A percentile compares a stretch with the other conserved stretches of the same genome.
Conservation (phyloP, 306 rosid genomes). For the Dalbergia cochinchinensis region DNA sequence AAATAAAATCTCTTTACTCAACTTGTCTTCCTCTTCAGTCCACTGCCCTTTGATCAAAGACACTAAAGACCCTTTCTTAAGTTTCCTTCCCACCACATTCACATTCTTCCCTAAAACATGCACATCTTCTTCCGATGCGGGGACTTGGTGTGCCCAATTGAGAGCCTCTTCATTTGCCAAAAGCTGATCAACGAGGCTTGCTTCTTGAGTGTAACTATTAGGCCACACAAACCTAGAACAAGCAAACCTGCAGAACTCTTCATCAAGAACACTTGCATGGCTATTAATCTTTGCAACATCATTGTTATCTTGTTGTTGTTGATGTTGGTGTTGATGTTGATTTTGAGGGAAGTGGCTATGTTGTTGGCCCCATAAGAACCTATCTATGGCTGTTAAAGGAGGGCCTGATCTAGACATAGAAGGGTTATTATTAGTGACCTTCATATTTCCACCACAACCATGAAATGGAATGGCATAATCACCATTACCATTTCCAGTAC, state of each 20-base stretch:
- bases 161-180: slow-evolving; percentile 45
- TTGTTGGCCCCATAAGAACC: slow-evolving; percentile 64
- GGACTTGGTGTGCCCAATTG: slow-evolving; percentile 49
- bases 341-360: slow-evolving; percentile 43
- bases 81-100: slow-evolving; percentile 52
- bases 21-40: slow-evolving; percentile 95
- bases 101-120: slow-evolving; percentile 27
- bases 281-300: slow-evolving; percentile 37
- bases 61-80: slow-evolving; percentile 47
- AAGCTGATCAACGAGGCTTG: slow-evolving; percentile 34
- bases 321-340: neutral
- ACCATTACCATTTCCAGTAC: neutral
- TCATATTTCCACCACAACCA: slow-evolving; percentile 30
- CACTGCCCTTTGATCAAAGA: slow-evolving; percentile 85
- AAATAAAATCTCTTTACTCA: neutral
- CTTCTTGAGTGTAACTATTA: slow-evolving; percentile 26
- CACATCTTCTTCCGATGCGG: slow-evolving; percentile 37
- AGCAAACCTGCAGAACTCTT: slow-evolving; percentile 14
- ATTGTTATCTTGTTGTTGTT: neutral
- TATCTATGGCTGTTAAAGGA: slow-evolving; percentile 75
- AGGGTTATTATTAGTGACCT: slow-evolving; percentile 11
- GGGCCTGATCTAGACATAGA: slow-evolving; percentile 47
- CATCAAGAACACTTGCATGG: slow-evolving; percentile 19
- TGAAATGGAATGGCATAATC: slow-evolving; percentile 26
- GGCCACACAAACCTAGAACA: slow-evolving; percentile 36